These are phyloP conservation scores for Metarhizium robertsii DNA, from an alignment of 2,329 filamentous ascomycete genomes.

Conservation along the genomic window DNA sequence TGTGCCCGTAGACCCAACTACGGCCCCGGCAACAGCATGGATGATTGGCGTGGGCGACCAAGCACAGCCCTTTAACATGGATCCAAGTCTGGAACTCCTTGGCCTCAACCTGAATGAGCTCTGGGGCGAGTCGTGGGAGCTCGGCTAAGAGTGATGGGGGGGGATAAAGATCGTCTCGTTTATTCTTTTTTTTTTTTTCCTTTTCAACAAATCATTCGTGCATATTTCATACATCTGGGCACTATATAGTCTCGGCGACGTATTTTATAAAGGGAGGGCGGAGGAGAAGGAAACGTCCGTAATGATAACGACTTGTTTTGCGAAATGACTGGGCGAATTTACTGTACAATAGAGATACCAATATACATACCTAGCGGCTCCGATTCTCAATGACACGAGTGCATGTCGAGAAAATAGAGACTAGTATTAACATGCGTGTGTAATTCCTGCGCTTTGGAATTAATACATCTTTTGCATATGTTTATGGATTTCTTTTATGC, in stretches of 20 bases:
- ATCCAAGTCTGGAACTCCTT: constrained; percentile 43
- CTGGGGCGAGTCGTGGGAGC: constrained; percentile 42
- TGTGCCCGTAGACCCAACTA: constrained; percentile 23
- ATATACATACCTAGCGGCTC: not conserved
- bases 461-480: too few relatives aligned
- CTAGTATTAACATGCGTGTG: not conserved
- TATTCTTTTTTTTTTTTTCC: not conserved
- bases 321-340: constrained; percentile 4
- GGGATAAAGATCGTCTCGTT: not conserved
- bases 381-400: not conserved
- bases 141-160: constrained; percentile 16
- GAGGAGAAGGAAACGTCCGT: not conserved
- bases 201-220: too few relatives aligned
- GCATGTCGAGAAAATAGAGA: not conserved
- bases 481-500: too few relatives aligned
- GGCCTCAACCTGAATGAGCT: constrained; percentile 46
- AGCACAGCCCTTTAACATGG: constrained; percentile 36
- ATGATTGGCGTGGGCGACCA: constrained; percentile 21
- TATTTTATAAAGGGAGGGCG: not conserved
- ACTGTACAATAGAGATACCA: constrained; percentile 11
- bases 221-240: too few relatives aligned
- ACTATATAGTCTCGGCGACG: not conserved
- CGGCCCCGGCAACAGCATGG: constrained; percentile 23
- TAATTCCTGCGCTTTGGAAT: too few relatives aligned
- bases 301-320: constrained; percentile 1